A percentile compares a stretch with the other conserved stretches of the same genome.
Conservation (phyloP, 139 green algal species). For the Ulvella scutata region DNA sequence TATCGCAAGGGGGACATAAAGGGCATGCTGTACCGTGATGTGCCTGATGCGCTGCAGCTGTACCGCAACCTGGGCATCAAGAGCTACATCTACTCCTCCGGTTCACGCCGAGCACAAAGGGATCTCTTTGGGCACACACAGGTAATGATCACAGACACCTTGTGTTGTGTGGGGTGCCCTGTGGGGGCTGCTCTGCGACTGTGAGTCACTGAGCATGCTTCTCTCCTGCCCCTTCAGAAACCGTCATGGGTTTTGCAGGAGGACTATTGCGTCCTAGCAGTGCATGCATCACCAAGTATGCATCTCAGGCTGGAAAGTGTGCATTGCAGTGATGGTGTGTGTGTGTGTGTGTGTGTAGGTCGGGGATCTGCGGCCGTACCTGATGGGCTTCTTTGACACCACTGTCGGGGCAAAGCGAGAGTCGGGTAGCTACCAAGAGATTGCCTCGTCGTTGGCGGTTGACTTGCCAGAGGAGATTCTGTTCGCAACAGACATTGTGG, state of each 20-base stretch:
- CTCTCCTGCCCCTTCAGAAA: too few species aligned
- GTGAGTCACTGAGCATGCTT: too few species aligned
- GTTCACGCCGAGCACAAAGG: constrained; percentile 46
- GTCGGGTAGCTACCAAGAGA: constrained; percentile 58
- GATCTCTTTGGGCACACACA: constrained; percentile 37
- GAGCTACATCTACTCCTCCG: constrained; percentile 89
- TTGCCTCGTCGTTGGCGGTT: constrained; percentile 57
- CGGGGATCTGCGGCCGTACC: constrained; percentile 71
- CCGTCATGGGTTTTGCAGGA: too few species aligned
- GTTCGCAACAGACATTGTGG: constrained; percentile 75
- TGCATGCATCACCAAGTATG: too few species aligned
- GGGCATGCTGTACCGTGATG: constrained; percentile 64
- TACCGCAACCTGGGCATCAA: constrained; percentile 60
- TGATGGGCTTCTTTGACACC: constrained; percentile 92
- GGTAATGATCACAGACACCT: constrained; percentile 4
- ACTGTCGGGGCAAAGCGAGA: constrained; percentile 56
- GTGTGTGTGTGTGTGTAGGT: constrained; percentile 18
- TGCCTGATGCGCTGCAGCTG: constrained; percentile 49
- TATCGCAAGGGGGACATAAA: constrained; percentile 57
- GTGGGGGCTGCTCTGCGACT: too few species aligned
- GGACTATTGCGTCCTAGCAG: too few species aligned
- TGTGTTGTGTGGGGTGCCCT: too few species aligned
- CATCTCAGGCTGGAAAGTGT: too few species aligned
- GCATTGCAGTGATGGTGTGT: too few species aligned
- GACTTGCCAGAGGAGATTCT: constrained; percentile 41